Percentiles rank a stretch among this genome's conserved stretches.
Evolutionary conservation across 352 stramenopile genomes (phyloP).

Genomic region (Globisporangium radiosum): DNA sequence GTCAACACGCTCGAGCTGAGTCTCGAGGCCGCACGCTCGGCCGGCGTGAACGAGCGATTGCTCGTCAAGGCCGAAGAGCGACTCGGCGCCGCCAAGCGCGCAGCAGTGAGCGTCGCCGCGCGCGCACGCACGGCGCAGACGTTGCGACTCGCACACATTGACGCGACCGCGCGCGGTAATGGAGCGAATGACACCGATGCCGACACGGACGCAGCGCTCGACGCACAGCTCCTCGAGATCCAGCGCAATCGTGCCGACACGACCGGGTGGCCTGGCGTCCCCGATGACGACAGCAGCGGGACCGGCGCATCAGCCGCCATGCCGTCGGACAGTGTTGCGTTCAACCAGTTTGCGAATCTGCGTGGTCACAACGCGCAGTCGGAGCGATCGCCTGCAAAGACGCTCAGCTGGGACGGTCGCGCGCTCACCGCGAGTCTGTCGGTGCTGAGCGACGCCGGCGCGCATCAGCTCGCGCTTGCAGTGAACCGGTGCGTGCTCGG

Average conservation of each 20-base stretch:
- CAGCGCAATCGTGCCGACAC: constrained; percentile 19
- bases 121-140: constrained; percentile 4
- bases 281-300: constrained; percentile 10
- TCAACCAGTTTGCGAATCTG: constrained; percentile 66
- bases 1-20: constrained; percentile 45
- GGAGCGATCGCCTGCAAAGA: constrained; percentile 34
- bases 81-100: constrained; percentile 24
- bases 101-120: constrained; percentile 16
- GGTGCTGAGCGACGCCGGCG: constrained; percentile 35
- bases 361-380: constrained; percentile 48
- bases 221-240: constrained; percentile 10
- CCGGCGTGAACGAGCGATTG: constrained; percentile 51
- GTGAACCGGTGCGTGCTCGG: constrained; percentile 92
- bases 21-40: constrained; percentile 50
- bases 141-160: background rate
- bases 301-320: background rate
- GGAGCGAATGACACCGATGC: constrained; percentile 6
- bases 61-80: constrained; percentile 60
- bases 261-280: constrained; percentile 21
- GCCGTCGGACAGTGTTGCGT: constrained; percentile 36
- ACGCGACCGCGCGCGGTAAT: too few relatives aligned
- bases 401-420: constrained; percentile 59
- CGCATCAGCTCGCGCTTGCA: constrained; percentile 55
- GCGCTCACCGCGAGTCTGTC: constrained; percentile 57
- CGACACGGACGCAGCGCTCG: constrained; percentile 7